A percentile compares a stretch with the other conserved stretches of the same genome.
Conservation (phyloP, 2,329 filamentous ascomycete species). For the Coniochaeta ligniaria region DNA sequence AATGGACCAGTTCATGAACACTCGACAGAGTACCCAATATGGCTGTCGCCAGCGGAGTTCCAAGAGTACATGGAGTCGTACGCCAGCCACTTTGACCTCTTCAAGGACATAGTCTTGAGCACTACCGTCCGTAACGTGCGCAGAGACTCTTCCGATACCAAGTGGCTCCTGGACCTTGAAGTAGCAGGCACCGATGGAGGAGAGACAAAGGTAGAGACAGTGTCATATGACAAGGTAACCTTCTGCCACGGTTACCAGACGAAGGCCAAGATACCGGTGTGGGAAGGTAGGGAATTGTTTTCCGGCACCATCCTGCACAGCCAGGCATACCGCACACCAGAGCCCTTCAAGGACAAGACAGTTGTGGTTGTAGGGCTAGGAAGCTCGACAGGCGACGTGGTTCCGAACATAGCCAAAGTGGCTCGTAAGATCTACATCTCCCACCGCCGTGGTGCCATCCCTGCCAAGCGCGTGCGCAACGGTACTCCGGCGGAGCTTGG, state of each 20-base stretch:
- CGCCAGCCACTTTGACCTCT: constrained; percentile 11
- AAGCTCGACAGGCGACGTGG: constrained; percentile 28
- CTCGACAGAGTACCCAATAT: constrained; percentile 18
- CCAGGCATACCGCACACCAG: constrained; percentile 24
- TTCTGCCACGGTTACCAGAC: constrained; percentile 10
- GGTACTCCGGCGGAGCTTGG: constrained; percentile 25
- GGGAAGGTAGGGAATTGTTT: constrained; percentile 7
- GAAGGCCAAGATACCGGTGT: constrained; percentile 1
- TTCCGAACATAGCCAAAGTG: constrained; percentile 23
- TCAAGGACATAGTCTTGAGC: constrained; percentile 8
- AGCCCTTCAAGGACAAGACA: constrained; percentile 29
- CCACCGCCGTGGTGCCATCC: constrained; percentile 28
- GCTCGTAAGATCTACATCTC: constrained; percentile 32
- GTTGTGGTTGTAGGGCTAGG: constrained; percentile 36
- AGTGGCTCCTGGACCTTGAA: constrained; percentile 6
- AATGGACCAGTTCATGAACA: too few relatives aligned
- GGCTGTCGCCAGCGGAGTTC: constrained; percentile 16
- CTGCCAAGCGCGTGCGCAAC: constrained; percentile 24
- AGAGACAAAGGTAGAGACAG: background rate
- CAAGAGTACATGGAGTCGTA: constrained; percentile 32
- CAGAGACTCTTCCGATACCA: constrained; percentile 5
- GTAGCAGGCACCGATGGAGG: background rate
- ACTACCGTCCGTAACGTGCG: constrained; percentile 3
- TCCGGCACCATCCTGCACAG: constrained; percentile 29
- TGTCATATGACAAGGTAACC: constrained; percentile 7